Conservation (phyloP, 352 stramenopile species). For the Sclerospora graminicola region DNA sequence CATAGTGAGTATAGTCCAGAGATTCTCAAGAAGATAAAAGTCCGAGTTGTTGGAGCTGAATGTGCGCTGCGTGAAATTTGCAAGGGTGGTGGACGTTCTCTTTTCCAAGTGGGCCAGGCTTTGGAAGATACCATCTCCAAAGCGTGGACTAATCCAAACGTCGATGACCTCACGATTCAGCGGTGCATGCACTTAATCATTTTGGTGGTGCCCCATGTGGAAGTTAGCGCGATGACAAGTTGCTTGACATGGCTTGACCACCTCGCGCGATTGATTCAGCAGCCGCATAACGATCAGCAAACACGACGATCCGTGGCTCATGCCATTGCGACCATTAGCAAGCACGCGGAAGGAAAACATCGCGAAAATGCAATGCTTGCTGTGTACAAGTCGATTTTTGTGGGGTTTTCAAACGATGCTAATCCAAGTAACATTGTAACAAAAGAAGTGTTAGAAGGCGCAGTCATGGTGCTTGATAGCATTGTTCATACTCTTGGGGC, state of each 20-base stretch:
- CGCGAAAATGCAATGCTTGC: conserved; percentile 35
- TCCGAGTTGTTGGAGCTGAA: conserved; percentile 37
- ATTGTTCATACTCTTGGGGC: conserved; percentile 26
- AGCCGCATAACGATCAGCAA: conserved; percentile 11
- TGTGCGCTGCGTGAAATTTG: conserved; percentile 32
- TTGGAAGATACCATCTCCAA: conserved; percentile 29
- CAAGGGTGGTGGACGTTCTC: conserved; percentile 10
- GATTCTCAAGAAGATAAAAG: conserved; percentile 19
- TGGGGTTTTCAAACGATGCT: conserved; percentile 10
- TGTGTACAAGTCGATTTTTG: conserved; percentile 44
- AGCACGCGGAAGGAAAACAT: conserved; percentile 11
- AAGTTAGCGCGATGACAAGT: conserved; percentile 13
- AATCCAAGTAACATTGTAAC: neutral
- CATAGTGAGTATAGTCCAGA: conserved; percentile 5
- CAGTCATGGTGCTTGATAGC: conserved; percentile 48
- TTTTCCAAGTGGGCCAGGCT: conserved; percentile 27
- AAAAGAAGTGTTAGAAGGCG: conserved; percentile 21
- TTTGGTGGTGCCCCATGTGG: conserved; percentile 27
- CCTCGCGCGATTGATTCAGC: conserved; percentile 20
- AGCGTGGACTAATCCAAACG: conserved; percentile 18
- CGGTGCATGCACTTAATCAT: conserved; percentile 39
- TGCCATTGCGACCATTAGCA: conserved; percentile 40
- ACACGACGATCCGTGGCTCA: conserved; percentile 28
- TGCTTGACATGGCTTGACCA: conserved; percentile 38
- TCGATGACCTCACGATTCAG: conserved; percentile 29